Evolutionary conservation across 2,329 filamentous ascomycete species (phyloP).

Genomic region (Daldinia sp.): DNA sequence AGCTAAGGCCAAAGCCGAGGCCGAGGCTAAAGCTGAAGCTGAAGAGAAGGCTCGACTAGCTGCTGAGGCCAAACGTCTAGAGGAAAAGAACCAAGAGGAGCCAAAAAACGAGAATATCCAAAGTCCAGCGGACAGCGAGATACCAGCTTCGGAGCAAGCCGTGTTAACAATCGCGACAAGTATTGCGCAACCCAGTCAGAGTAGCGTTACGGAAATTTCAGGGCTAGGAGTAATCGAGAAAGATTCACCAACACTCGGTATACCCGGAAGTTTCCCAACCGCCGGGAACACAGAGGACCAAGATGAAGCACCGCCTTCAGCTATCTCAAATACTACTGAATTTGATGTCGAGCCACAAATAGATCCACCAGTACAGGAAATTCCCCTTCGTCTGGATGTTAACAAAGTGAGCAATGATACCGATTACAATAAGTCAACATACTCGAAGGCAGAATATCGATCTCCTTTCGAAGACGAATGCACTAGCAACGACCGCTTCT

Average conservation of each 20-base stretch:
- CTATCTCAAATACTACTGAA: slow-evolving; percentile 73
- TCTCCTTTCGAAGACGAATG: slow-evolving; percentile 64
- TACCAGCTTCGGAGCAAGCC: slow-evolving; percentile 36
- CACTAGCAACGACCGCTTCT: slow-evolving; percentile 53
- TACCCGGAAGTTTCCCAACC: slow-evolving; percentile 72
- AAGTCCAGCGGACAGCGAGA: slow-evolving; percentile 33
- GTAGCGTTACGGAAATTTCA: slow-evolving; percentile 29
- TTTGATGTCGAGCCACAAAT: slow-evolving; percentile 80
- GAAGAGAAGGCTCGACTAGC: slow-evolving; percentile 23
- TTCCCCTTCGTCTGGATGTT: slow-evolving; percentile 42
- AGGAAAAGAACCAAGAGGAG: slow-evolving; percentile 39
- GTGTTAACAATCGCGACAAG: slow-evolving; percentile 43
- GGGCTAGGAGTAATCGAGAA: slow-evolving; percentile 39
- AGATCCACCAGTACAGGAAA: slow-evolving; percentile 60
- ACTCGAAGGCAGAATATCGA: slow-evolving; percentile 59
- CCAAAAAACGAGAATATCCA: slow-evolving; percentile 23
- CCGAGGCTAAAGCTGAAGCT: slow-evolving; percentile 54
- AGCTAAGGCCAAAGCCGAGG: slow-evolving; percentile 60
- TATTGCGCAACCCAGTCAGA: slow-evolving; percentile 25
- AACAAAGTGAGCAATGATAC: slow-evolving; percentile 41
- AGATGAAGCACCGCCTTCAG: slow-evolving; percentile 67
- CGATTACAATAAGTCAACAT: slow-evolving; percentile 44
- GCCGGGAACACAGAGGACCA: slow-evolving; percentile 54
- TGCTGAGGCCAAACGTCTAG: slow-evolving; percentile 12
- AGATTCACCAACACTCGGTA: slow-evolving; percentile 75